Evolutionary conservation across 768 basidiomycete species (phyloP).

Genomic region (Amanita muscaria): DNA sequence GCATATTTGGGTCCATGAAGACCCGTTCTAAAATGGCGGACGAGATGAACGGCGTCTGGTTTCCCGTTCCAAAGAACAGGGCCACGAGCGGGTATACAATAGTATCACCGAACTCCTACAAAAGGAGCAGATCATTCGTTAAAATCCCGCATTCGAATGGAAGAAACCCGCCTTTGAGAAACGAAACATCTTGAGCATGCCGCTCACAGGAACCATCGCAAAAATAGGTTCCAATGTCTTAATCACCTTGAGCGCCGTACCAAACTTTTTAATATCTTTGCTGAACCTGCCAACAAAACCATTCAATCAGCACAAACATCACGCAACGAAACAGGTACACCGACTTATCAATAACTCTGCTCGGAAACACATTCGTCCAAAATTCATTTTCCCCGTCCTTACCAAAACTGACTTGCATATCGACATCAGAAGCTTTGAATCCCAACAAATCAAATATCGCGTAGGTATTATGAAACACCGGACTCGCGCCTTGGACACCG

Average conservation of each 20-base stretch:
- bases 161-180: constrained; percentile 24
- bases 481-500: constrained; percentile 25
- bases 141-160: too few relatives aligned
- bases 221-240: constrained; percentile 21
- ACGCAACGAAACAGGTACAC: not conserved
- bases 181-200: constrained; percentile 21
- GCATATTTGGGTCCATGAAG: constrained; percentile 27
- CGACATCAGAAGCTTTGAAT: constrained; percentile 21
- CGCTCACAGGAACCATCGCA: constrained; percentile 22
- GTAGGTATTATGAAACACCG: constrained; percentile 23
- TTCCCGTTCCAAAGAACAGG: constrained; percentile 26
- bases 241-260: constrained; percentile 21
- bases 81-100: constrained; percentile 24
- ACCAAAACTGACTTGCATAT: constrained; percentile 26
- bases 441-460: constrained; percentile 24
- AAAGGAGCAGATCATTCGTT: not conserved
- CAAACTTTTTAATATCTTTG: constrained; percentile 24
- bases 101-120: constrained; percentile 22
- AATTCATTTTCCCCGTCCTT: constrained; percentile 21
- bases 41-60: constrained; percentile 26
- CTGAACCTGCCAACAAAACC: constrained; percentile 15
- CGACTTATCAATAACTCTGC: constrained; percentile 21
- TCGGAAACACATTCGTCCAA: constrained; percentile 25
- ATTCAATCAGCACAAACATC: not conserved
- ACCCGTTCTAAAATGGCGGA: constrained; percentile 25